phyloP scores from a whole-genome alignment of 2,329 filamentous ascomycete species.

The Penicillium brasilianum region DNA sequence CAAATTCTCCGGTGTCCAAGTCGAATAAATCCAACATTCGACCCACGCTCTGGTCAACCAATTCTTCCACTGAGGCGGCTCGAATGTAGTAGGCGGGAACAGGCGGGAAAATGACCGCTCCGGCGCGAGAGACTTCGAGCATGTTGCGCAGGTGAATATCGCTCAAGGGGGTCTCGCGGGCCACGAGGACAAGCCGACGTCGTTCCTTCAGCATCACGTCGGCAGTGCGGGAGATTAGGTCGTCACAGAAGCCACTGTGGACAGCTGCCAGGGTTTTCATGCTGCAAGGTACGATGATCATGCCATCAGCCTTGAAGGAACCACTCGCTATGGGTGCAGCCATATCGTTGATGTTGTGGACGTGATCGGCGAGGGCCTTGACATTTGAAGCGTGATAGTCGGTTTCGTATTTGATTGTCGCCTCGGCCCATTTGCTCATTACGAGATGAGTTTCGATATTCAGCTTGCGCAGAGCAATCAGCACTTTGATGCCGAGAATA shows the following conservation, averaged over 20 bases:
- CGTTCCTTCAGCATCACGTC: conserved; percentile 56
- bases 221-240: conserved; percentile 53
- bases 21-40: conserved; percentile 54
- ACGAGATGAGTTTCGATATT: conserved; percentile 57
- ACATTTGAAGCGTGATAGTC: conserved; percentile 45
- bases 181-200: conserved; percentile 46
- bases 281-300: conserved; percentile 56
- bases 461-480: conserved; percentile 47
- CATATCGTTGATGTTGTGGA: conserved; percentile 51
- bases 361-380: conserved; percentile 45
- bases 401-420: conserved; percentile 56
- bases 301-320: conserved; percentile 51
- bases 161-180: conserved; percentile 54
- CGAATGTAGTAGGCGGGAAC: conserved; percentile 53
- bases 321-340: conserved; percentile 54
- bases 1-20: conserved; percentile 49
- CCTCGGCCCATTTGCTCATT: conserved; percentile 56
- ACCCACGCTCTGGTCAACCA: conserved; percentile 54
- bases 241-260: conserved; percentile 49
- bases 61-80: conserved; percentile 47
- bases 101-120: conserved; percentile 53
- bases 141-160: conserved; percentile 56
- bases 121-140: conserved; percentile 44
- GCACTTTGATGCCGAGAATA: conserved; percentile 49
- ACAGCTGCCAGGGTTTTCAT: conserved; percentile 57